A percentile compares a stretch with the other conserved stretches of the same genome.
These are phyloP conservation scores for Holtermannia corniformis DNA, from an alignment of 768 basidiomycete genomes.

Conservation along the genomic window DNA sequence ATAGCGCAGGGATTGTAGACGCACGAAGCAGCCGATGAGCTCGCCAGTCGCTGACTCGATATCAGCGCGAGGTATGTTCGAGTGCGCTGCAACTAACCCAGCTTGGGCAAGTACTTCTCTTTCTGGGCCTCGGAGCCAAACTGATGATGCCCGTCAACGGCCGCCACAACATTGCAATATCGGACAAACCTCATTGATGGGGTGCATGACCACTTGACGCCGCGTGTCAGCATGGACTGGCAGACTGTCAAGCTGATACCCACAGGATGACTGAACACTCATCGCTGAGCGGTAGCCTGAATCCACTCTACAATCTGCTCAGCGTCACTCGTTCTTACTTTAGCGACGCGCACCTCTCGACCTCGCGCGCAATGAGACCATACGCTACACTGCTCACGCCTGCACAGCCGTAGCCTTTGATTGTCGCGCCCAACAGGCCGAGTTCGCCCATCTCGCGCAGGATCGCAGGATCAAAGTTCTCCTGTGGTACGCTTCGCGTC, in stretches of 20 bases:
- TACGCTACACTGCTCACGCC: slow-evolving; percentile 86
- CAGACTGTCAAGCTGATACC: background rate
- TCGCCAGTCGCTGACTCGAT: slow-evolving; percentile 63
- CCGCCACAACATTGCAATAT: no score
- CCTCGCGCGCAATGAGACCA: slow-evolving; percentile 84
- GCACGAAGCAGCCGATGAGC: slow-evolving; percentile 81
- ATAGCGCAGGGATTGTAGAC: slow-evolving; percentile 33
- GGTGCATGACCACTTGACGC: slow-evolving; percentile 78
- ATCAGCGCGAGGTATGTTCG: background rate
- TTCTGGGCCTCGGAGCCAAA: slow-evolving; percentile 86
- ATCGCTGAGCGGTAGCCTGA: slow-evolving; percentile 92
- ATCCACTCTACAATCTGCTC: slow-evolving; percentile 56
- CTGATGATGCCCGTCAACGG: slow-evolving; percentile 32
- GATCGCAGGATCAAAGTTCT: slow-evolving; percentile 67
- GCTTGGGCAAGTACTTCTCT: slow-evolving; percentile 73
- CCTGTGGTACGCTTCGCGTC: slow-evolving; percentile 1
- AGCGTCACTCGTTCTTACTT: background rate
- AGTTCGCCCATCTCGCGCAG: slow-evolving; percentile 86
- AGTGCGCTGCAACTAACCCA: slow-evolving; percentile 49
- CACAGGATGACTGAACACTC: slow-evolving; percentile 77
- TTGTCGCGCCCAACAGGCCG: slow-evolving; percentile 84
- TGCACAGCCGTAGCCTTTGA: slow-evolving; percentile 86
- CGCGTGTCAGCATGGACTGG: background rate
- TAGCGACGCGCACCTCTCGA: slow-evolving; percentile 59
- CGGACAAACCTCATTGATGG: slow-evolving; percentile 38